Evolutionary conservation across 768 basidiomycete species (phyloP).

Genomic region (Termitomyces sp.): DNA sequence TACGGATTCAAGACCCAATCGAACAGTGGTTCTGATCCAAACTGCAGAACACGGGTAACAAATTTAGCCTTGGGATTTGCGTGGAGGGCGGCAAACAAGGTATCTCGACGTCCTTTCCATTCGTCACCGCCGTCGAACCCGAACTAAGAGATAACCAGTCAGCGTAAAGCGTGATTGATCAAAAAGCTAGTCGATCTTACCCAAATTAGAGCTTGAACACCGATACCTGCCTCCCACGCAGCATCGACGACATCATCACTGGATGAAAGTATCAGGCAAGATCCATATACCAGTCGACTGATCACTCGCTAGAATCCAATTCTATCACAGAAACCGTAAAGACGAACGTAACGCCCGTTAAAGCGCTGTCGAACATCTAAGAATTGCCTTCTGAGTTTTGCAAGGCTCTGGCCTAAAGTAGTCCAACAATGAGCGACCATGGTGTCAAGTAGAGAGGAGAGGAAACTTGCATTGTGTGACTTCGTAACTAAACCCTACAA

Average conservation of each 20-base stretch:
- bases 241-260: slow-evolving; percentile 60
- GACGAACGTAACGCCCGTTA: slow-evolving; percentile 61
- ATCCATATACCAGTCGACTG: background rate
- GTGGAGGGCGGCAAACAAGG: slow-evolving; percentile 45
- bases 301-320: slow-evolving; percentile 39
- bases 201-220: slow-evolving; percentile 74
- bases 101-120: slow-evolving; percentile 51
- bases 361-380: slow-evolving; percentile 53
- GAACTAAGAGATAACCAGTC: slow-evolving; percentile 28
- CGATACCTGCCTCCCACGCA: slow-evolving; percentile 62
- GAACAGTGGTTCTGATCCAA: slow-evolving; percentile 67
- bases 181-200: slow-evolving; percentile 27
- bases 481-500: slow-evolving; percentile 76
- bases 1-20: slow-evolving; percentile 48
- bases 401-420: slow-evolving; percentile 49
- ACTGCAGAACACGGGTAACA: slow-evolving; percentile 61
- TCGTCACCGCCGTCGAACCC: slow-evolving; percentile 40
- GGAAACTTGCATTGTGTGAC: slow-evolving; percentile 46
- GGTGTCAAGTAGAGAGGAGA: too few relatives aligned
- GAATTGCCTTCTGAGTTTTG: slow-evolving; percentile 50
- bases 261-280: background rate
- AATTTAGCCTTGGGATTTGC: slow-evolving; percentile 60
- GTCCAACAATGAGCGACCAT: background rate
- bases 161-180: background rate
- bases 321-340: slow-evolving; percentile 44